Conservation (phyloP, 1,139 yeast species). For the Kodamaea fungicola region DNA sequence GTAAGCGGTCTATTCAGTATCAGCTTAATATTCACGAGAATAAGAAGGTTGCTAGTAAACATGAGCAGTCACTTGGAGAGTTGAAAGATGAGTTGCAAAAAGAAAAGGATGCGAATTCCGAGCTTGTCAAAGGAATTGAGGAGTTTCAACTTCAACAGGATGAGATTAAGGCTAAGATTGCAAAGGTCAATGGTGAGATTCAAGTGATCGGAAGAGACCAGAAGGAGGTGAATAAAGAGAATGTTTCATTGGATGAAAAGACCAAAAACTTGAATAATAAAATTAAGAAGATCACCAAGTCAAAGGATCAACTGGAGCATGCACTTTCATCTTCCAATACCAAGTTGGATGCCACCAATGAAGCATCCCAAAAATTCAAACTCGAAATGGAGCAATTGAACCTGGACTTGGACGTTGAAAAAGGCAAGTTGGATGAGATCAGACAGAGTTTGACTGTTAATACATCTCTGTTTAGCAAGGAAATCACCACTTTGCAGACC, state of each 20-base stretch:
- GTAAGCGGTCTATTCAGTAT: constrained; percentile 51
- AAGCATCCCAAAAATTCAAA: constrained; percentile 39
- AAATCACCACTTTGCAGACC: constrained; percentile 61
- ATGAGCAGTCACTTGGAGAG: constrained; percentile 28
- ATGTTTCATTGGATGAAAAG: constrained; percentile 73
- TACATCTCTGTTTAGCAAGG: constrained; percentile 60
- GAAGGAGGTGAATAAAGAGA: constrained; percentile 42
- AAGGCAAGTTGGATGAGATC: constrained; percentile 54
- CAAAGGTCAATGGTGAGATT: constrained; percentile 26
- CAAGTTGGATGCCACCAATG: constrained; percentile 45
- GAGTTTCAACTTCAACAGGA: constrained; percentile 36
- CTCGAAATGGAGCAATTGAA: constrained; percentile 45
- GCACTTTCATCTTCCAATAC: constrained; percentile 39
- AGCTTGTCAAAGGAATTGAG: constrained; percentile 40
- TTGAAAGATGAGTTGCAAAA: constrained; percentile 42
- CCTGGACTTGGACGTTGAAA: constrained; percentile 49
- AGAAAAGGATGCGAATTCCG: constrained; percentile 48
- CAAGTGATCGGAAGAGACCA: constrained; percentile 32
- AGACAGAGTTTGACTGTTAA: constrained; percentile 68
- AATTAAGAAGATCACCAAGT: constrained; percentile 58
- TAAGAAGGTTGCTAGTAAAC: constrained; percentile 36
- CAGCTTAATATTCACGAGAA: constrained; percentile 52
- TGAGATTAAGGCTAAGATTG: constrained; percentile 26
- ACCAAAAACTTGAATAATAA: constrained; percentile 60
- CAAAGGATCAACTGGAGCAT: constrained; percentile 34